Base-by-base conservation (phyloP, 179 eudicot species). In the Spergularia azorica region DNA sequence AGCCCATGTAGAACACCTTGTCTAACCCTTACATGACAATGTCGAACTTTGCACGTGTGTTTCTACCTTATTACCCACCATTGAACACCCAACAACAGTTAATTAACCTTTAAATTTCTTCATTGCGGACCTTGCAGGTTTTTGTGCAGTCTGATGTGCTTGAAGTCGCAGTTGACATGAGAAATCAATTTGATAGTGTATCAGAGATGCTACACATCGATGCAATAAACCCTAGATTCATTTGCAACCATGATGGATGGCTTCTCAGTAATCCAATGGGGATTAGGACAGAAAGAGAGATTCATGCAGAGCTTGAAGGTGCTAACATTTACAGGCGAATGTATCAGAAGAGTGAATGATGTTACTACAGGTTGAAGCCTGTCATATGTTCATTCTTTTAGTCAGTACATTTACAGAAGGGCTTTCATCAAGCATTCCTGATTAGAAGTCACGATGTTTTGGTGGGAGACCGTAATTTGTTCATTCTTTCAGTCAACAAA, bases 91-190 rank as follows among this genome's bases (percentile, higher is more conserved):
- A 58, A 38, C 16, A 69, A 14, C 5, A 16, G 41, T 38, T 36
- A 36, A n/a, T 9, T 38, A 2, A 21, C 32, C 51, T 39, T 13
- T 2, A 10, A 58, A n/a, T 6, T 17, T 20, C 1, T 26, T 65
- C 39, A 63, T 62, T 32, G 48, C 32, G 32, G 2, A 26, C 12
- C 54, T 70, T 46, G 59, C 89, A 96, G 97, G 89, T 96, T 11
- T 88, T 89, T 82, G 80, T 96, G 75, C 98, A 91, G 66, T 96
- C 99, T 38, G 97, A 92, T 83, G 97, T 96, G 83, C 88, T 82
- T 63, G 99, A 96, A 62, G 96, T 95, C 84, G 99, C 98, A 81
- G 77, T 82, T 63, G 93, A 91, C 86, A 95, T 93, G 98, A 89
- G 96, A 79, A 78, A 84, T 39, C 88, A 91, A 59, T 89, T 95